A percentile compares a stretch with the other conserved stretches of the same genome.
Conservation (phyloP, 2,329 filamentous ascomycete species). For the Xylariaceae sp. region DNA sequence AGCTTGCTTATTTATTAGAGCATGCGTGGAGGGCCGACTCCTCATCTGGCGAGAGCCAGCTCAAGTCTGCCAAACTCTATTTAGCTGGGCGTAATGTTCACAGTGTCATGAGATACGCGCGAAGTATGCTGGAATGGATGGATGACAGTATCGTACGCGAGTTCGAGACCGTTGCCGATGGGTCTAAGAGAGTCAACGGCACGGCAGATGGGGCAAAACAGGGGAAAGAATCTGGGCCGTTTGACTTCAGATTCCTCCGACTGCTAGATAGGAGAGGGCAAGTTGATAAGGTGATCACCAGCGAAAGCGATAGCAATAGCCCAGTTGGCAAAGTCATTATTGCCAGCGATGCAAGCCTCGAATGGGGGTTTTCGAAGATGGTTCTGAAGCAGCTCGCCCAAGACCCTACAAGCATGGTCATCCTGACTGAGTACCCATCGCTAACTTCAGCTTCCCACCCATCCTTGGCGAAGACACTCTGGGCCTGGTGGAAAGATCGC, state of each 20-base stretch:
- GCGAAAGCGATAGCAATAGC: constrained; percentile 48
- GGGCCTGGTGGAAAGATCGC: constrained; percentile 77
- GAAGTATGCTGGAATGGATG: constrained; percentile 99
- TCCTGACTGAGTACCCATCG: constrained; percentile 78
- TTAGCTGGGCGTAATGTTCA: constrained; percentile 85
- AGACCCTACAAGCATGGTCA: constrained; percentile 80
- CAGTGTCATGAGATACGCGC: constrained; percentile 86
- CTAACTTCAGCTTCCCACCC: constrained; percentile 49
- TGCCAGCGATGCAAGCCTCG: constrained; percentile 85
- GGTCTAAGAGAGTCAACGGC: constrained; percentile 51
- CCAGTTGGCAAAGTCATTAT: constrained; percentile 75
- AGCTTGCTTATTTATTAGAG: constrained; percentile 90
- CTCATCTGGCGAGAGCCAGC: constrained; percentile 54
- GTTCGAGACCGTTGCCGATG: constrained; percentile 75
- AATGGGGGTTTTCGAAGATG: constrained; percentile 94
- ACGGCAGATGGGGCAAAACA: constrained; percentile 54
- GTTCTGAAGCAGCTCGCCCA: constrained; percentile 75
- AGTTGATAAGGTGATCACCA: constrained; percentile 71
- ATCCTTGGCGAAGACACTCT: constrained; percentile 76
- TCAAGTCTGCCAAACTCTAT: constrained; percentile 69
- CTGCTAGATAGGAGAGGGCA: constrained; percentile 83
- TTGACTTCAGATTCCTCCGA: constrained; percentile 87
- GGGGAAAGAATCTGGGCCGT: constrained; percentile 69
- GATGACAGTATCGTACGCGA: constrained; percentile 93
- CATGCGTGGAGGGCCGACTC: constrained; percentile 82